Evolutionary conservation across 2,329 filamentous ascomycete genomes (phyloP).

Genomic region (Teratosphaeria zuluensis): DNA sequence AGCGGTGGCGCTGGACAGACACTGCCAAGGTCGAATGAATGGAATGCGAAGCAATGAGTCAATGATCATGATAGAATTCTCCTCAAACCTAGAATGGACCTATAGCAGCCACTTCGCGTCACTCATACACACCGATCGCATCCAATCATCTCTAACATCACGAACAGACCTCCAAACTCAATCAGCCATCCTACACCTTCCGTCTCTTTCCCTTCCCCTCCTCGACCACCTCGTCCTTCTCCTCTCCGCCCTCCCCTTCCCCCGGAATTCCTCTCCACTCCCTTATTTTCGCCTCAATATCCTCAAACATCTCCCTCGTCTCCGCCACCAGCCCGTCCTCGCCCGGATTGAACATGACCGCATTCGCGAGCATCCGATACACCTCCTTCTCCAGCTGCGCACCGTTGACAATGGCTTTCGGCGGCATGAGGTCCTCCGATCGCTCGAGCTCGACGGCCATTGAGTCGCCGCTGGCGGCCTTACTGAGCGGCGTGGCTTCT

Average conservation of each 20-base stretch:
- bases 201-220: conserved; percentile 4
- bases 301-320: conserved; percentile 78
- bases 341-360: conserved; percentile 95
- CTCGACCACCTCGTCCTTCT: conserved; percentile 14
- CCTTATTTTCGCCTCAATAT: conserved; percentile 69
- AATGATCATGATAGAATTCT: no score
- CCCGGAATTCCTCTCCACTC: conserved; percentile 65
- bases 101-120: no score
- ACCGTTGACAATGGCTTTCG: conserved; percentile 85
- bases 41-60: no score
- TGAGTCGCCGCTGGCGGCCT: conserved; percentile 6
- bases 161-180: background rate
- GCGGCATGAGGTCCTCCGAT: conserved; percentile 69
- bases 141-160: background rate
- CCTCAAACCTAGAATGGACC: no score
- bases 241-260: conserved; percentile 16
- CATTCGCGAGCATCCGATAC: conserved; percentile 94
- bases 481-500: conserved; percentile 42
- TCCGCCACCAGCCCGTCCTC: conserved; percentile 84
- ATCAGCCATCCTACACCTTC: background rate
- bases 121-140: background rate
- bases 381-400: conserved; percentile 86
- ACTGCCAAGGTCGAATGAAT: no score
- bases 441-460: conserved; percentile 53
- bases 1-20: no score